A percentile compares a stretch with the other conserved stretches of the same genome.
These are phyloP conservation scores for Rhipidocladum racemiflorum DNA, from an alignment of 176 grass and related monocot species.

Conservation along the genomic window DNA sequence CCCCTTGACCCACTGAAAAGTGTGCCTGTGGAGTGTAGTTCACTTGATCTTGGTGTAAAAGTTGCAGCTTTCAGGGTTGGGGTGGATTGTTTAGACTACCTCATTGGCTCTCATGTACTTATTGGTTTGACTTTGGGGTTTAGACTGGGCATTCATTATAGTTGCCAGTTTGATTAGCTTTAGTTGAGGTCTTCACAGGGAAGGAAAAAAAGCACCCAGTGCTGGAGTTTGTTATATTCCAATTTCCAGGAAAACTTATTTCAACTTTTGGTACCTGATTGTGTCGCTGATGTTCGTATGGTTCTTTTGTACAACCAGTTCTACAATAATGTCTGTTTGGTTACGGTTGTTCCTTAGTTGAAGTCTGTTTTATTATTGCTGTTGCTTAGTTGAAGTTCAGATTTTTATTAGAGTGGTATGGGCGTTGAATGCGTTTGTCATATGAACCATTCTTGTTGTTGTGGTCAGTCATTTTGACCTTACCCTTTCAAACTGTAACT, in stretches of 20 bases:
- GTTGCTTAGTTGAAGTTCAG: not conserved
- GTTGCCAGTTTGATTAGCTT: not conserved
- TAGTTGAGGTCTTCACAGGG: not conserved
- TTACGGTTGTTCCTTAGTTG: not conserved
- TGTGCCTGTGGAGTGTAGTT: not conserved
- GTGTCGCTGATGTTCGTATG: not conserved
- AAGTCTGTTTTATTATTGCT: not conserved
- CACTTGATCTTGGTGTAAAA: not conserved
- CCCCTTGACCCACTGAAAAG: not conserved
- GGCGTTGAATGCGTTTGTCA: not conserved
- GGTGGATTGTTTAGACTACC: not conserved
- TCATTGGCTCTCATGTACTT: not conserved
- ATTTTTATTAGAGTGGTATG: not conserved
- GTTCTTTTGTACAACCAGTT: not conserved
- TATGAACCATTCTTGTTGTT: not conserved
- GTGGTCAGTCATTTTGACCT: not conserved
- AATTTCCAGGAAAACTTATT: not conserved
- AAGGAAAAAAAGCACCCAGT: not conserved
- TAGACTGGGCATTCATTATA: not conserved
- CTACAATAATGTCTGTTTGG: not conserved
- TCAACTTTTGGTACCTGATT: not conserved
- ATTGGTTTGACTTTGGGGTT: not conserved
- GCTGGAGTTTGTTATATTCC: not conserved
- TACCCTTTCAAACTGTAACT: not conserved
- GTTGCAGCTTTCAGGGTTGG: not conserved